phyloP scores from a whole-genome alignment of 164 flowering plant species.

The Macadamia integrifolia region DNA sequence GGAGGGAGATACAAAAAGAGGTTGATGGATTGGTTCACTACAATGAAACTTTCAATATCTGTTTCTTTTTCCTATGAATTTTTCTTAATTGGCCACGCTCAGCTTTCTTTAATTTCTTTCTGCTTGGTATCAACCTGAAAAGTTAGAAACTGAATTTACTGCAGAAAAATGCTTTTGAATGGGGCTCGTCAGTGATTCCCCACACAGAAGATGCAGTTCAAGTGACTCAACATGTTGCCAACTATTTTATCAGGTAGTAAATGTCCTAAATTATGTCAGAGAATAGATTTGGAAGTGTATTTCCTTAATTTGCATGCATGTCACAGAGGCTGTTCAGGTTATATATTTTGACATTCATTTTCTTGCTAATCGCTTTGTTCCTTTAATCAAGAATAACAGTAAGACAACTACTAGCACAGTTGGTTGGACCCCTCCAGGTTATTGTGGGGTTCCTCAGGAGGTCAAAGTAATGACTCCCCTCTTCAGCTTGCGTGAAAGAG shows the following conservation, averaged over 20 bases:
- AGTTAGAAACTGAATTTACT: conserved; percentile 9
- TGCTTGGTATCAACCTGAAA: neutral
- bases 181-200: conserved; percentile 86
- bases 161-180: conserved; percentile 98
- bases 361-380: no score
- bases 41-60: neutral
- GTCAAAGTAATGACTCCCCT: no score
- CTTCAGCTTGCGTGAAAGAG: no score
- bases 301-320: neutral
- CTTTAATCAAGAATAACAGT: no score
- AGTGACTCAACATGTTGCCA: conserved; percentile 83
- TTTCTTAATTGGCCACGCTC: neutral
- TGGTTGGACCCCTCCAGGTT: no score
- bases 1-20: no score
- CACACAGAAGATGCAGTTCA: conserved; percentile 92
- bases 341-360: no score
- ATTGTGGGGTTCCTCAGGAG: no score
- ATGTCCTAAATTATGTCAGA: neutral
- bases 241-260: conserved; percentile 71
- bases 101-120: neutral
- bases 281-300: neutral
- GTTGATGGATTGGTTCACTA: no score
- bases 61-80: neutral
- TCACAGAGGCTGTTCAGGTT: no score
- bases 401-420: no score